These are phyloP conservation scores for Phytophthora hibernalis DNA, from an alignment of 352 stramenopile genomes.

Conservation along the genomic window DNA sequence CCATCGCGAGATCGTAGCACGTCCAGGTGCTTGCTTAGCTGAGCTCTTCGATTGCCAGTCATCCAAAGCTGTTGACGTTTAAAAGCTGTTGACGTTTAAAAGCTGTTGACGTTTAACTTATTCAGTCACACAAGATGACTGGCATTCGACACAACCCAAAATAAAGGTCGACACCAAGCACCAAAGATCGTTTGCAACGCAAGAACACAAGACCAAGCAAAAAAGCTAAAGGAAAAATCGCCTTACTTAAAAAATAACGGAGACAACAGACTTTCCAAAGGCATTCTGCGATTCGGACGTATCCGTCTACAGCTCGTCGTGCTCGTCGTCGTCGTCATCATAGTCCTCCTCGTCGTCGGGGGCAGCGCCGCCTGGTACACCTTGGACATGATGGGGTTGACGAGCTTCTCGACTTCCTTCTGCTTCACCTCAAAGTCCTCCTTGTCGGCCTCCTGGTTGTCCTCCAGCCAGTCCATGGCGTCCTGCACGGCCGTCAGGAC, in stretches of 20 bases:
- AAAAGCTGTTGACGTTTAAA: slow-evolving; percentile 1
- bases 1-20: slow-evolving; percentile 13
- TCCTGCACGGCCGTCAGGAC: slow-evolving; percentile 95
- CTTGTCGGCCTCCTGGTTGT: slow-evolving; percentile 98
- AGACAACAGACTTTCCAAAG: slow-evolving; percentile 45
- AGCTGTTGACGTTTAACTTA: background rate
- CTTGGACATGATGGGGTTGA: slow-evolving; percentile 99
- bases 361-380: slow-evolving; percentile 93
- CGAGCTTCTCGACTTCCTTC: slow-evolving; percentile 99
- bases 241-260: slow-evolving; percentile 51
- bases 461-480: slow-evolving; percentile 99
- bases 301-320: slow-evolving; percentile 96
- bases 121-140: slow-evolving; percentile 14
- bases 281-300: slow-evolving; percentile 23
- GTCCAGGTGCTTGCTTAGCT: background rate
- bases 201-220: background rate
- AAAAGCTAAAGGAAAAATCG: slow-evolving; percentile 35
- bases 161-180: background rate
- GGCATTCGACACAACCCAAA: slow-evolving; percentile 5
- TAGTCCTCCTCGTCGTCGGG: slow-evolving; percentile 70
- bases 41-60: slow-evolving; percentile 24
- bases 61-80: slow-evolving; percentile 28
- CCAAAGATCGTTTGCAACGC: background rate
- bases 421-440: slow-evolving; percentile 98
- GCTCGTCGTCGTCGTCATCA: slow-evolving; percentile 79